Evolutionary conservation across 2,329 filamentous ascomycete genomes (phyloP).

Genomic region (Nemania serpens): DNA sequence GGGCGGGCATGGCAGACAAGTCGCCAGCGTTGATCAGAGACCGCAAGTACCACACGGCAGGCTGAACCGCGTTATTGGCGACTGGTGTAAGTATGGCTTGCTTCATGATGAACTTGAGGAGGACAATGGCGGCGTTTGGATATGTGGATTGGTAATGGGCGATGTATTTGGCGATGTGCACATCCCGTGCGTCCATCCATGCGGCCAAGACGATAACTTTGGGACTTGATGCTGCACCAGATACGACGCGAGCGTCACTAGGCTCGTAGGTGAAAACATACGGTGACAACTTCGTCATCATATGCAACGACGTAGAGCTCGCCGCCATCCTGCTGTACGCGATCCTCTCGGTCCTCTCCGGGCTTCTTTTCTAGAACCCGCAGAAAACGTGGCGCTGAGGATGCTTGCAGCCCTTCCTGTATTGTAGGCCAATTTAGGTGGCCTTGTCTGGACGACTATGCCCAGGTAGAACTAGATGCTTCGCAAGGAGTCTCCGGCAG

Average conservation of each 20-base stretch:
- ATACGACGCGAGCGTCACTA: slow-evolving; percentile 17
- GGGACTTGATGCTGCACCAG: slow-evolving; percentile 39
- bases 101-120: slow-evolving; percentile 49
- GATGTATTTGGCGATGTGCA: slow-evolving; percentile 58
- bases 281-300: slow-evolving; percentile 38
- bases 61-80: slow-evolving; percentile 43
- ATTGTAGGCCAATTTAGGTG: background rate
- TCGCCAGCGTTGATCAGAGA: slow-evolving; percentile 36
- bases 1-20: slow-evolving; percentile 28
- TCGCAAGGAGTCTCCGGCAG: too few relatives aligned
- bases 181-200: slow-evolving; percentile 58
- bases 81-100: slow-evolving; percentile 44
- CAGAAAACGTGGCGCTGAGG: background rate
- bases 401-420: background rate
- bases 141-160: slow-evolving; percentile 50
- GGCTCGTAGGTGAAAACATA: slow-evolving; percentile 40
- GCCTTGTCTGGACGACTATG: too few relatives aligned
- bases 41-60: slow-evolving; percentile 48
- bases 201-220: slow-evolving; percentile 53
- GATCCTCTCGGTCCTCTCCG: background rate
- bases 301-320: slow-evolving; percentile 29
- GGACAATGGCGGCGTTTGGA: slow-evolving; percentile 51
- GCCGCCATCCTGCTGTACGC: slow-evolving; percentile 19
- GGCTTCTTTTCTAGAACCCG: background rate
- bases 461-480: too few relatives aligned